Conservation (phyloP, 2,329 filamentous ascomycete species). For the Claviceps sp. region DNA sequence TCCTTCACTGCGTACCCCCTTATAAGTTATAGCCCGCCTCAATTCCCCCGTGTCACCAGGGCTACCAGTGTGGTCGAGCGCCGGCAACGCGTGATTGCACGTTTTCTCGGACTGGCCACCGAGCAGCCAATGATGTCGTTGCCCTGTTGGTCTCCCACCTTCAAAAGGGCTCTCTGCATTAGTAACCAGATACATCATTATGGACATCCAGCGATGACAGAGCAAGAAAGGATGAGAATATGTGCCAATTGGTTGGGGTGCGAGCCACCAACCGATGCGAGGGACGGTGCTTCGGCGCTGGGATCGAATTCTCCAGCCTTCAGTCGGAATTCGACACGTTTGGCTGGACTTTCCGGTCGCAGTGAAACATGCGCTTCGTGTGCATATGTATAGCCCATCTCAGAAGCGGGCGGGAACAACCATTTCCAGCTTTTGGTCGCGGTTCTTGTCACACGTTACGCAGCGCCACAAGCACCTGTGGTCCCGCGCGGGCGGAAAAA, state of each 20-base stretch:
- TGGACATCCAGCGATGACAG: neutral
- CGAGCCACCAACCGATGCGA: neutral
- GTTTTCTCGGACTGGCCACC: neutral
- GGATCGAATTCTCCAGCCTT: neutral
- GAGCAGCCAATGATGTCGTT: neutral
- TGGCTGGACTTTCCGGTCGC: constrained; percentile 2
- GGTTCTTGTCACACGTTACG: neutral
- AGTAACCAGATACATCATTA: neutral
- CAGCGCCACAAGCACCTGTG: neutral
- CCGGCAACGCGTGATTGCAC: neutral
- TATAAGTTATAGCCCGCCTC: neutral
- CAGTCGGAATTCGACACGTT: neutral
- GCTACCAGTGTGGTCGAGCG: neutral
- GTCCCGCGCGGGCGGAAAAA: constrained; percentile 1
- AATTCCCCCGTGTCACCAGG: neutral
- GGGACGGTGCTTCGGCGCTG: neutral
- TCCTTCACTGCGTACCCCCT: neutral
- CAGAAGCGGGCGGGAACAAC: neutral
- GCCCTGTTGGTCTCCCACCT: neutral
- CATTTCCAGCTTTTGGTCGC: neutral
- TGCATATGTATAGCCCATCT: neutral
- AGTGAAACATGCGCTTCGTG: constrained; percentile 1
- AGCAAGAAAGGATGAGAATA: neutral
- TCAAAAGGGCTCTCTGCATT: neutral
- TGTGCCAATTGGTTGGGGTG: neutral